These are phyloP conservation scores for Xerocomus minutiporus DNA, from an alignment of 1,284 basidiomycete genomes.

Conservation along the genomic window DNA sequence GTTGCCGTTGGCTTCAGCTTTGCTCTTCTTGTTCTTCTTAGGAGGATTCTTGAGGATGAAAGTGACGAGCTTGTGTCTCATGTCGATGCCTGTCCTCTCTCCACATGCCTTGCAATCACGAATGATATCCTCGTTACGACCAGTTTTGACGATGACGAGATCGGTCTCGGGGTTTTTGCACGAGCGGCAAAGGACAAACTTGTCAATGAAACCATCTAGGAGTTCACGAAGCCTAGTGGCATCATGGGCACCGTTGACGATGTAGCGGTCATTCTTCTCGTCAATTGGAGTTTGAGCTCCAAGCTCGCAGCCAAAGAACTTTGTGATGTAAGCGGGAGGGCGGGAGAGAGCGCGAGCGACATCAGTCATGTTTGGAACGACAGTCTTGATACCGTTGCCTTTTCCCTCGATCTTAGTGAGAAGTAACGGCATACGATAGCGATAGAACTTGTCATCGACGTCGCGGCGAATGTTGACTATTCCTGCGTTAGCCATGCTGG, in stretches of 20 bases:
- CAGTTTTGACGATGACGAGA: constrained; percentile 80
- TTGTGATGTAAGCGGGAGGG: constrained; percentile 94
- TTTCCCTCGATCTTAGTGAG: constrained; percentile 98
- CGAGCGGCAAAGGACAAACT: constrained; percentile 94
- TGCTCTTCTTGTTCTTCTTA: constrained; percentile 74
- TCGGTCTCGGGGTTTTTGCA: constrained; percentile 99
- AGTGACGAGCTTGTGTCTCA: constrained; percentile 95
- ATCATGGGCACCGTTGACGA: constrained; percentile 97
- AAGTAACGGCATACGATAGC: constrained; percentile 94
- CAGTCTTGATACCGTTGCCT: constrained; percentile 99
- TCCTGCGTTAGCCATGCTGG: constrained; percentile 81
- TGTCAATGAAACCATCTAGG: constrained; percentile 95
- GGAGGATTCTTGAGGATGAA: constrained; percentile 99
- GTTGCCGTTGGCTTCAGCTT: constrained; percentile 45
- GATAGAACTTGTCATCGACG: constrained; percentile 93
- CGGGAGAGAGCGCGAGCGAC: constrained; percentile 93
- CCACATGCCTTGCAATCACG: constrained; percentile 99
- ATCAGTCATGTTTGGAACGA: constrained; percentile 97
- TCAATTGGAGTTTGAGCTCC: constrained; percentile 97
- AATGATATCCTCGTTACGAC: constrained; percentile 76
- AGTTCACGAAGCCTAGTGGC: constrained; percentile 91
- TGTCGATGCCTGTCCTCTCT: constrained; percentile 87
- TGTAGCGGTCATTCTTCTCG: constrained; percentile 96
- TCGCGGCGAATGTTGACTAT: constrained; percentile 97
- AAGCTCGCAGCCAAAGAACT: constrained; percentile 98